phyloP scores from a whole-genome alignment of 352 stramenopile genomes.

The Phytophthora kernoviae region DNA sequence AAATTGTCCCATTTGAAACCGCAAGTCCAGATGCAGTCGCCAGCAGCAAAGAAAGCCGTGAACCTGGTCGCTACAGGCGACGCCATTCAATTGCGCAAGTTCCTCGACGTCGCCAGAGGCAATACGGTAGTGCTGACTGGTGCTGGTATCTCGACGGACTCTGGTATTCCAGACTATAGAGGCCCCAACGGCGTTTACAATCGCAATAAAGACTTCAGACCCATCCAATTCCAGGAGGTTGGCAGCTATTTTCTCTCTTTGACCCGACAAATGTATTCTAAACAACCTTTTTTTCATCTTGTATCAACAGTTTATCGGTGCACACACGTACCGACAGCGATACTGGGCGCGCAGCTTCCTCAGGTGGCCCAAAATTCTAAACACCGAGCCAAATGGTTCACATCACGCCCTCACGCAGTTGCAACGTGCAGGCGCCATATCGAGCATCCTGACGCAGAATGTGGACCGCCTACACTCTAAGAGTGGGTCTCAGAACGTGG shows the following conservation, averaged over 20 bases:
- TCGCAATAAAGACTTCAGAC: constrained; percentile 92
- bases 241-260: constrained; percentile 24
- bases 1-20: too few relatives aligned
- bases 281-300: not conserved
- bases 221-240: constrained; percentile 97
- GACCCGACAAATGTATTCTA: not conserved
- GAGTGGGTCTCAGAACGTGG: constrained; percentile 87
- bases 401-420: constrained; percentile 90
- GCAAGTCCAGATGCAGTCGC: too few relatives aligned
- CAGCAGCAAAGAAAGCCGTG: constrained; percentile 15
- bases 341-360: constrained; percentile 95
- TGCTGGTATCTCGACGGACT: constrained; percentile 96
- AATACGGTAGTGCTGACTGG: constrained; percentile 89
- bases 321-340: constrained; percentile 83
- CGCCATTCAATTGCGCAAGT: constrained; percentile 47
- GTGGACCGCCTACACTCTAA: constrained; percentile 96
- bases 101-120: constrained; percentile 57
- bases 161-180: constrained; percentile 97
- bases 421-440: constrained; percentile 48
- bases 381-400: constrained; percentile 84
- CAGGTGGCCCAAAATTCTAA: constrained; percentile 85
- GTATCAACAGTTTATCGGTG: constrained; percentile 53
- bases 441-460: constrained; percentile 96
- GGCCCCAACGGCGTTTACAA: constrained; percentile 95
- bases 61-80: constrained; percentile 17